phyloP scores from a whole-genome alignment of 371 early-diverging fungal genomes.

The Syncephalastrum contaminatum region DNA sequence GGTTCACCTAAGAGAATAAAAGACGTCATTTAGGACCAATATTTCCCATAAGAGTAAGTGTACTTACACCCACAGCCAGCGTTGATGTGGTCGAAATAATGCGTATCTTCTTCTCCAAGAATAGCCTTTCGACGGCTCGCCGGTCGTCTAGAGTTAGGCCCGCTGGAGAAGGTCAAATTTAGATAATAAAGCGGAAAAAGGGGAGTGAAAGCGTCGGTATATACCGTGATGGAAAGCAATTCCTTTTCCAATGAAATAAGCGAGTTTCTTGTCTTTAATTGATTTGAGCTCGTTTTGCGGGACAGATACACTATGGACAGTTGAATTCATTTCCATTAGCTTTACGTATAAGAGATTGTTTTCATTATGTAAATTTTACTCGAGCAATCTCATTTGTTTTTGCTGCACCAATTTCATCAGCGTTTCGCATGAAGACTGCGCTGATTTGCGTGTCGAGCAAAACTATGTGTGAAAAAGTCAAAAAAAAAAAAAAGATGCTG shows the following conservation, averaged over 20 bases:
- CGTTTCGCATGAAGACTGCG: slow-evolving; percentile 58
- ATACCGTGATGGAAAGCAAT: slow-evolving; percentile 76
- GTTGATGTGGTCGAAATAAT: slow-evolving; percentile 86
- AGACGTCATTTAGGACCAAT: background rate
- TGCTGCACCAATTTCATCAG: slow-evolving; percentile 40
- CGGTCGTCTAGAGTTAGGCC: slow-evolving; percentile 70
- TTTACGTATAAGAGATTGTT: too few species aligned
- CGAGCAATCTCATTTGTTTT: slow-evolving; percentile 14
- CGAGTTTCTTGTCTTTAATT: slow-evolving; percentile 32
- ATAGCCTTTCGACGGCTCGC: slow-evolving; percentile 62
- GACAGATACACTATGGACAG: too few species aligned
- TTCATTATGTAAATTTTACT: slow-evolving; percentile 14
- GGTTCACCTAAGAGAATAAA: slow-evolving; percentile 59
- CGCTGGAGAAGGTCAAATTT: slow-evolving; percentile 26
- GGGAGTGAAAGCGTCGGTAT: background rate
- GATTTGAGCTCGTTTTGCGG: background rate
- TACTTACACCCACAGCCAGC: slow-evolving; percentile 81
- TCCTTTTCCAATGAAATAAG: slow-evolving; percentile 51
- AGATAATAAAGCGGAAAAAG: background rate
- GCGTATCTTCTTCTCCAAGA: slow-evolving; percentile 53
- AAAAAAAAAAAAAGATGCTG: background rate
- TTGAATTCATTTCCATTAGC: too few species aligned
- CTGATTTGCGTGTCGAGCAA: slow-evolving; percentile 74
- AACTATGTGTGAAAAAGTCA: slow-evolving; percentile 47
- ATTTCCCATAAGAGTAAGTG: background rate